Base-by-base conservation (phyloP, 371 early-diverging fungal species). In the Paraphysoderma sedebokerense region DNA sequence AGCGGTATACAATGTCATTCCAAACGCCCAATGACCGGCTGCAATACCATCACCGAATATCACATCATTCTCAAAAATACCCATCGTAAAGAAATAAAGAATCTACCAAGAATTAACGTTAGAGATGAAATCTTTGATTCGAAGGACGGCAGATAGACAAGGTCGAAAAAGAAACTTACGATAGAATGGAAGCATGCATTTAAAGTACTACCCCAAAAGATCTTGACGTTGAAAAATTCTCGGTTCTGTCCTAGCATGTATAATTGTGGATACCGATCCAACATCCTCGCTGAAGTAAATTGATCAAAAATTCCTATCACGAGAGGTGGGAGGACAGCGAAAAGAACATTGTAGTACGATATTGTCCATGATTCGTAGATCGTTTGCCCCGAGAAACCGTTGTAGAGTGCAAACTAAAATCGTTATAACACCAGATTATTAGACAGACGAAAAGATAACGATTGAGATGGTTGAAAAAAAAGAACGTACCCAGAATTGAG, bases 181-280 rank as follows among this genome's bases (percentile, higher is more conserved):
- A 85, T 53, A 15, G 93, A 92, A 66, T 97, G 96, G 62, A 70
- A 82, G 41, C 91, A 79, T n/a, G 91, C 92, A 60, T 93, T 97
- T 48, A 69, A 53, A 23, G 90, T 80, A 84, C 88, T 92, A 22
- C 82, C 80, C 93, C 93, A 95, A 65, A 97, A 97, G 26, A 79
- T 75, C 48, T 70, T 63, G 54, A 82, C 81, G 61, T 92, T 93
- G 68, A 91, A 93, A 46, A 95, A 91, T 49, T 82, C 86, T 37
- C 77, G 74, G 45, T 65, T 72, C 59, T 92, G 92, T 13, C 95
- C 92, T 45, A 87, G 73, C 70, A 79, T 82, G 62, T 96, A 96
- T 78, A 96, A 77, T 65, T 92, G 92, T 5, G 97, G 93, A 51
- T 96, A 96, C 27, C 85, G 77, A 56, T 92, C 92, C 33, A 96